phyloP scores from a whole-genome alignment of 192 early-diverging fungal species.

The Gaertneriomyces semiglobifer region DNA sequence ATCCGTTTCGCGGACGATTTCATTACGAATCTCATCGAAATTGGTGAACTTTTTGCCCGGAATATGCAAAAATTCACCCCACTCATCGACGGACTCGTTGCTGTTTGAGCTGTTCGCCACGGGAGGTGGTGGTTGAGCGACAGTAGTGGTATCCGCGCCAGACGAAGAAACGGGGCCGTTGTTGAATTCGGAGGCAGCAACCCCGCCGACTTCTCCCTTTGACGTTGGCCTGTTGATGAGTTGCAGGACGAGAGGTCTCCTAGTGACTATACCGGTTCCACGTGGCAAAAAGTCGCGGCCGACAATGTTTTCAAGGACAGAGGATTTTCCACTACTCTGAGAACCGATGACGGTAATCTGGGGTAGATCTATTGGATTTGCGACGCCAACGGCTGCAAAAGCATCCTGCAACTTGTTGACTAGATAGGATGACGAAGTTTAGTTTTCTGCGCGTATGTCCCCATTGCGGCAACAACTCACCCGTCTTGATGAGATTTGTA shows the following conservation, averaged over 20 bases:
- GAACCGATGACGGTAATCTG: conserved; percentile 59
- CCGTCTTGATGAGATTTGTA: conserved; percentile 40
- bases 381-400: conserved; percentile 50
- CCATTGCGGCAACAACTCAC: neutral
- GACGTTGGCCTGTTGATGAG: conserved; percentile 88
- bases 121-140: conserved; percentile 9
- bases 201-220: conserved; percentile 52
- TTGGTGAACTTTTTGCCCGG: conserved; percentile 95
- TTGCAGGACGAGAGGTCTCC: conserved; percentile 94
- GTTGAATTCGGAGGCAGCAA: conserved; percentile 40
- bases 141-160: neutral
- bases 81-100: conserved; percentile 55
- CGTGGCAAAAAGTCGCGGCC: conserved; percentile 97
- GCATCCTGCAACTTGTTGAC: conserved; percentile 53
- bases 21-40: conserved; percentile 96
- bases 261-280: conserved; percentile 95
- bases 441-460: neutral
- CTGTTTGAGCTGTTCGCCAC: conserved; percentile 15
- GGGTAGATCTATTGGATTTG: conserved; percentile 57
- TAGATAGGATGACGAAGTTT: neutral
- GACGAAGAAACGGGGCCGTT: conserved; percentile 13
- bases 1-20: conserved; percentile 92
- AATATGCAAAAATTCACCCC: conserved; percentile 98
- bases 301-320: conserved; percentile 97
- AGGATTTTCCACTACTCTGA: conserved; percentile 79